Base-by-base conservation (phyloP, 1,284 basidiomycete genomes). In the Ustilago lituana region DNA sequence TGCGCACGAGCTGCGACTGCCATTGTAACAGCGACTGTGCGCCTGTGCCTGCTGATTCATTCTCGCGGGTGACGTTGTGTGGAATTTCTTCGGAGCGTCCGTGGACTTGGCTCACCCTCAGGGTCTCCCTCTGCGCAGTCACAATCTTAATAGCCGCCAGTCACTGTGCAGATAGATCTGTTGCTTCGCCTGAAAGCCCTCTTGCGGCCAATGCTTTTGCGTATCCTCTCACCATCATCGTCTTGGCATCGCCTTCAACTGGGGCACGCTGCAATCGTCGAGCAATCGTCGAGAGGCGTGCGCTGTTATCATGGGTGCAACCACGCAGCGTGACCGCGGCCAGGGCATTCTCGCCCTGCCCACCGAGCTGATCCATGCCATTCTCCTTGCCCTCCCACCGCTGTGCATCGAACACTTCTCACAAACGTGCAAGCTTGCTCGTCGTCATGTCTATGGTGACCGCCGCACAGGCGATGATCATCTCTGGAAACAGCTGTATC, bases 391-490 rank as follows among this genome's bases (percentile, higher is more conserved):
- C 7, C 36, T 69, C 9, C 60, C 60, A 5, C 66, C 66, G 3
- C 15, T 60, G 36, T 55, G 60, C 60, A 64, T 69, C 39, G 66
- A 69, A 41, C 66, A 64, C 35, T 64, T 56, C 31, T 59, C 66
- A 9, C 66, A 69, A 20, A 64, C 66, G 14, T 69, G 60, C 52
- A 69, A 64, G 36, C 48, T 64, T 4, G 60, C 60, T 33, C 66
- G 66, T 5, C 43, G 45, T 17, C 60, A 60, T 37, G 56, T 69
- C 20, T 69, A 69, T 33, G 56, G 56, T 10, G 31, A 63, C 3
- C 4, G 24, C 24, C 32, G 39, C 3, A 44, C 5, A 6, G 66
- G 66, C 22, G 56, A 60, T 36, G 5, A 41, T 2, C 66, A 69
- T 15, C 60, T 69, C n/a, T 69, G 66, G 66, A 64, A 62, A 27